Evolutionary conservation across 106 monocot species (phyloP), one percentile per base, ranked within the genome.

Genomic region (Allium cepa): DNA sequence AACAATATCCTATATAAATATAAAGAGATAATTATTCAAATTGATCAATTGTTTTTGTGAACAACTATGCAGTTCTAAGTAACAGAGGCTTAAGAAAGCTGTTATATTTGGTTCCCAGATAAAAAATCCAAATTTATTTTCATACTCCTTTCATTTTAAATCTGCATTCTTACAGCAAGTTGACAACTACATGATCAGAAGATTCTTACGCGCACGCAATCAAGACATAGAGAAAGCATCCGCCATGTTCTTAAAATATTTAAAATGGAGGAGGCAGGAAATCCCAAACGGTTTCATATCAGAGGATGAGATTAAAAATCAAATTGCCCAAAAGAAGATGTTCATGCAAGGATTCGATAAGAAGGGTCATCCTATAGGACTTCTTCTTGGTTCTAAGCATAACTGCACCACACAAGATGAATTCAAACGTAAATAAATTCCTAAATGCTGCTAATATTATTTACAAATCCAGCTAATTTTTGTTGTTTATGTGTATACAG

Each of bases 171-270:
- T 58, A 17, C 36, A 96, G 95, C 86, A 79, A 51, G 83, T 72
- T 1, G 92, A 92, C 66, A 74, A 92, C 73, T 57, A 70, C 8
- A 77, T 46, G 59, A 76, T 97, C n/a, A 73, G 88, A 26, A 86
- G 96, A 62, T 97, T 97, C 61, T 59, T 97, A 50, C 77, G 82
- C 26, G 96, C 88, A 8, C 81, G 96, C 7, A 84, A 89, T 50
- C 72, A 69, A 9, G 79, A 92, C 67, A 72, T 88, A 4, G 74
- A 80, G 5, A 91, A 91, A 76, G 86, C 82, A 2, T 84, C 81
- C 0, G 17, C 67, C 11, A 69, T 91, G 62, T 84, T 91, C 17
- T 66, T 88, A 9, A 96, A 84, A 61, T 84, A 88, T 64, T 78
- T 84, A 9, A 82, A 82, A 58, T 96, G 95, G 95, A 81, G 78